Evolutionary conservation across 257 asterid genomes (phyloP), one percentile per base, ranked within the genome.

Genomic region (Lithospermum erythrorhizon): DNA sequence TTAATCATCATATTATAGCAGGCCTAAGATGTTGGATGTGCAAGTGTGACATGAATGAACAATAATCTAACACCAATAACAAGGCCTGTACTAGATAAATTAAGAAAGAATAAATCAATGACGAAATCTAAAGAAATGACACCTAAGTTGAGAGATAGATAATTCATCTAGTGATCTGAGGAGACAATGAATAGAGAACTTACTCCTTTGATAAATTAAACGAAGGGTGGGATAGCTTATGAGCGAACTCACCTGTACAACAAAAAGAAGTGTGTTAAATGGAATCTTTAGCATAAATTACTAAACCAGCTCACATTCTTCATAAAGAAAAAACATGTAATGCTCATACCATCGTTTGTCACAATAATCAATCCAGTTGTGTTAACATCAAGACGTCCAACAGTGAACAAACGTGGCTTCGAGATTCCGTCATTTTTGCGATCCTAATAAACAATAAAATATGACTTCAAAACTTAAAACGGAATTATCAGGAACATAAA

Each of bases 351-450:
- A 71, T 89, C 97, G 82, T 93, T 93, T 72, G 99, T 86, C 81
- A 93, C 95, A 63, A 93, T 74, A 63, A 93, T 86, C 73, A 93
- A 73, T 65, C 99, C 99, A 52, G 94, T 82, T 17, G 99, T 93
- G 72, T 82, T 84, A 73, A 93, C 99, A 75, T 93, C 99, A 77
- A 93, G 99, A 21, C 99, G 95, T 53, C 97, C 99, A 73, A 89
- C 97, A 18, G 99, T 93, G 69, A 89, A 93, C 35, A 93, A 86
- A 27, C 99, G 83, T 23, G 95, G 99, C 62, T 69, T 74, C 59
- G 97, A 94, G 53, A 70, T 65, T 71, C 95, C 96, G 18, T 90
- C 83, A 67, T 82, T 76, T 66, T 72, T 82, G 78, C 75, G 89
- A 70, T 58, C 73, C 98, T 91, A 73, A 49, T 47, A 55, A 23